Conservation (phyloP, 768 basidiomycete species). For the Mycena albidolilacea region DNA sequence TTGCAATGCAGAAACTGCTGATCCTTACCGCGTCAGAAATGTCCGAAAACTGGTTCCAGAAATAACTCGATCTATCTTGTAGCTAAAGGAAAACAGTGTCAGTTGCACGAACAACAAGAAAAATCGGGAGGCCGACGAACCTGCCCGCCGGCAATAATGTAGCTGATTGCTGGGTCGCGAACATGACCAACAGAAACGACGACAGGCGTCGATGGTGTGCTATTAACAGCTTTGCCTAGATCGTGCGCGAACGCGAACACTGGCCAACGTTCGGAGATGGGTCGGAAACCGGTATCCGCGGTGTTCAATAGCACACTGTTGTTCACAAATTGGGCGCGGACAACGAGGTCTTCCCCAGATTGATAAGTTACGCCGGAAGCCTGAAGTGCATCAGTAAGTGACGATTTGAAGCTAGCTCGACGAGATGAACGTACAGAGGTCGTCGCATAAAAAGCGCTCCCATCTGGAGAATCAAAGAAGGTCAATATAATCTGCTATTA, state of each 20-base stretch:
- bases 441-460: conserved; percentile 73
- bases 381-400: conserved; percentile 46
- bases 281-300: conserved; percentile 69
- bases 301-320: conserved; percentile 64
- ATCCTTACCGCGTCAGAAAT: conserved; percentile 46
- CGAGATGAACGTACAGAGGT: conserved; percentile 53
- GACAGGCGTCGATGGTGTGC: conserved; percentile 49
- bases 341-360: conserved; percentile 66
- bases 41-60: conserved; percentile 49
- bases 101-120: background rate
- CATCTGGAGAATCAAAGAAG: conserved; percentile 58
- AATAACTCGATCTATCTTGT: conserved; percentile 49
- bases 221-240: conserved; percentile 59
- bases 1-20: conserved; percentile 40
- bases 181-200: conserved; percentile 64
- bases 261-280: conserved; percentile 70
- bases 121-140: conserved; percentile 25
- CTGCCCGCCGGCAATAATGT: conserved; percentile 57
- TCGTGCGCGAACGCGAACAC: conserved; percentile 74
- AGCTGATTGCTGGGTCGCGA: conserved; percentile 64
- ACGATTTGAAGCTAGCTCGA: background rate
- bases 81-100: background rate
- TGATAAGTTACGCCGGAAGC: conserved; percentile 66
- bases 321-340: conserved; percentile 74
- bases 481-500: conserved; percentile 32